A percentile compares a stretch with the other conserved stretches of the same genome.
These are phyloP conservation scores for Bruguiera hainesii DNA, from an alignment of 441 rosid genomes.

Conservation along the genomic window DNA sequence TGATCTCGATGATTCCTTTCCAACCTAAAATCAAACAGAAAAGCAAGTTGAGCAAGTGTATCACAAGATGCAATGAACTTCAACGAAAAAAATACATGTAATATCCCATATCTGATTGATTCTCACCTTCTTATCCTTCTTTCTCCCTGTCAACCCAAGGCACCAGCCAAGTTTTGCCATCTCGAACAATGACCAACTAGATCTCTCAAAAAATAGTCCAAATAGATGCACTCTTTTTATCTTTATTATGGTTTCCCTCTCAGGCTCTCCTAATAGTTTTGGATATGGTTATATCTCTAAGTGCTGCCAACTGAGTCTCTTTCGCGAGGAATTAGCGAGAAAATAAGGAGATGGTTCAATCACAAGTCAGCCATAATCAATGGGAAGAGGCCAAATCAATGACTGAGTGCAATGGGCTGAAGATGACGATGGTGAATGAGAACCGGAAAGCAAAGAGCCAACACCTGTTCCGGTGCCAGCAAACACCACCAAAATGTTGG, in stretches of 20 bases:
- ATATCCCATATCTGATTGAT: conserved; percentile 3
- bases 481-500: conserved; percentile 43
- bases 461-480: conserved; percentile 45
- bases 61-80: background rate
- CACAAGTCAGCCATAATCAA: conserved; percentile 73
- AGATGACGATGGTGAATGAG: conserved; percentile 16
- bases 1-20: conserved; percentile 25
- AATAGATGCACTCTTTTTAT: background rate
- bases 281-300: conserved; percentile 35
- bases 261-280: background rate
- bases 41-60: conserved; percentile 1
- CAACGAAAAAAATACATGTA: background rate
- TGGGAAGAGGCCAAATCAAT: conserved; percentile 61
- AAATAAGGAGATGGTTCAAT: conserved; percentile 1
- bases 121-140: conserved; percentile 53
- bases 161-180: conserved; percentile 61
- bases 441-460: conserved; percentile 40
- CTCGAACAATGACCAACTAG: conserved; percentile 9
- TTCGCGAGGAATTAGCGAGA: background rate
- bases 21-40: conserved; percentile 37
- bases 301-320: conserved; percentile 3
- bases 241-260: conserved; percentile 6
- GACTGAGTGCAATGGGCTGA: conserved; percentile 20
- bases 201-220: conserved; percentile 10
- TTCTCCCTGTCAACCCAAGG: conserved; percentile 26